These are phyloP conservation scores for Fusarium brevicatenulatum DNA, from an alignment of 2,329 filamentous ascomycete genomes.

Conservation along the genomic window DNA sequence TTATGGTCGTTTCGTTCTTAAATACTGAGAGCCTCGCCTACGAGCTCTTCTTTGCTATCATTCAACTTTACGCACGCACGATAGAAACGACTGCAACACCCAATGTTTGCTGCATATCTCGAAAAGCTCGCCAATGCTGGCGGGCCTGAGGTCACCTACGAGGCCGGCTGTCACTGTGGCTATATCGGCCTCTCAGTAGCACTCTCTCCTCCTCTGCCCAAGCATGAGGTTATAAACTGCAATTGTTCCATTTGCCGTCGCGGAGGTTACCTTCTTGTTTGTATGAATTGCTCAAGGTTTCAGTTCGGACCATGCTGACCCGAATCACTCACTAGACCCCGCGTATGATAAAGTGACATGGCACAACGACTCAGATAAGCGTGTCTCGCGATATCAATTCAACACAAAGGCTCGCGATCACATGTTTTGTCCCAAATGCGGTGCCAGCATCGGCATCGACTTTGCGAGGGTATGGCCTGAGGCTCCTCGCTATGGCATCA, in stretches of 20 bases:
- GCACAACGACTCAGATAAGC: slow-evolving; percentile 52
- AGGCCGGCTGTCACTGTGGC: slow-evolving; percentile 64
- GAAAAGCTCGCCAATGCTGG: slow-evolving; percentile 27
- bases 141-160: slow-evolving; percentile 53
- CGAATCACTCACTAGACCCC: slow-evolving; percentile 47
- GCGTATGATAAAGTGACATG: slow-evolving; percentile 53
- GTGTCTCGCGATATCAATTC: slow-evolving; percentile 50
- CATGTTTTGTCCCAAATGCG: slow-evolving; percentile 60
- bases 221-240: slow-evolving; percentile 59
- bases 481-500: slow-evolving; percentile 53
- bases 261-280: slow-evolving; percentile 63
- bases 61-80: background rate
- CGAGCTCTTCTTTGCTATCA: background rate
- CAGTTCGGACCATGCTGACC: background rate
- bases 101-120: background rate
- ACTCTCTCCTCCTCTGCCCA: slow-evolving; percentile 59
- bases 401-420: slow-evolving; percentile 60
- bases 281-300: slow-evolving; percentile 36
- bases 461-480: slow-evolving; percentile 47
- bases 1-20: background rate
- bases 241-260: slow-evolving; percentile 64
- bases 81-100: background rate
- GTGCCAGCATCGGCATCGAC: slow-evolving; percentile 59
- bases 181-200: slow-evolving; percentile 59
- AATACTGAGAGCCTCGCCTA: background rate